Base-by-base conservation (phyloP, 1,284 basidiomycete species). In the Ganoderma lingzhi region DNA sequence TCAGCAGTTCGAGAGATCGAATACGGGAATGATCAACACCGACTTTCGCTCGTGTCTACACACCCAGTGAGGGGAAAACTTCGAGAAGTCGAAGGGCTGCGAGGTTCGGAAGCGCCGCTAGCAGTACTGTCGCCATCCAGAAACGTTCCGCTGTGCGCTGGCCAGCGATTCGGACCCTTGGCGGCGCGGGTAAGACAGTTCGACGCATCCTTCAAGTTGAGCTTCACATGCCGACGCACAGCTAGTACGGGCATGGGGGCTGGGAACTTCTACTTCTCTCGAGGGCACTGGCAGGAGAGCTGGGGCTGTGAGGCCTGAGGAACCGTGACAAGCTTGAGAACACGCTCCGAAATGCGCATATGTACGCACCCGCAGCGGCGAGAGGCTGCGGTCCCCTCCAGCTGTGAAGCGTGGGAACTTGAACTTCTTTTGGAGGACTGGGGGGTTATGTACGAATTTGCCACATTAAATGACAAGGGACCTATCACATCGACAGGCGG, bases 251-350 rank as follows among this genome's bases (percentile, higher is more conserved):
- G 35, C 53, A 56, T 56, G 53, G 53, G 19, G 15, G 30, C 32
- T 35, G 53, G 53, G 53, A 56, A 56, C 53, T 6, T 4, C 30
- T 6, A 15, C 15, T 1, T 8, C 35, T 35, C 35, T 35, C 35
- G 35, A 35, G 35, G 32, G 19, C 28, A 14, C 23, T 23, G 53
- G 19, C 53, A 17, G 17, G 53, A 9, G 48, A 28, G 53, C 9
- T 8, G 32, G 15, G 30, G 53, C 53, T 32, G 30, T 56, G 48
- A 51, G 44, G n/a, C 45, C 28, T 41, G 39, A 41, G 48, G 48
- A 19, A 14, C 53, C 30, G 53, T 30, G 53, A 56, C 53, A 56
- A 17, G 53, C 53, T 56, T 56, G 53, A 30, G 53, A 56, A 32
- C 30, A 0, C 3, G 23, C 23, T 23, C 23, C 23, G 23, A 23